Evolutionary conservation across 2,329 filamentous ascomycete genomes (phyloP).

Genomic region (Gaeumannomyces sp.): DNA sequence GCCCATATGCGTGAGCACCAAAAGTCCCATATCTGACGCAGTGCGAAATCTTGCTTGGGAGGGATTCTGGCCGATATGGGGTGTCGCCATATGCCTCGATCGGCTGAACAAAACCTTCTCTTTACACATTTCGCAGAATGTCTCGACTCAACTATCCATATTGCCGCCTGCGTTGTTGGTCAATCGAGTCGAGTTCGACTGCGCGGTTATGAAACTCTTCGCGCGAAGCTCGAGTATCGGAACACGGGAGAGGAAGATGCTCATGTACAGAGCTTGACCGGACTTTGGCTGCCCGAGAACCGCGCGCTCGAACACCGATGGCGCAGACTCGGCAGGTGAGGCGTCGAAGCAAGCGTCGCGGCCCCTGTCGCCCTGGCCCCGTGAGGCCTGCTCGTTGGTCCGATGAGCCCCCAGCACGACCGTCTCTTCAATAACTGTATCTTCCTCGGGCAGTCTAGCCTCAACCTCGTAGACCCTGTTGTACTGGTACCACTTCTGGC

Average conservation of each 20-base stretch:
- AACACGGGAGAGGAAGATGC: constrained; percentile 50
- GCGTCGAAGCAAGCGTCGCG: constrained; percentile 16
- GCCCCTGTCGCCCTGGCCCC: constrained; percentile 18
- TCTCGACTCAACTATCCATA: not conserved
- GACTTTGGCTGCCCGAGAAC: constrained; percentile 34
- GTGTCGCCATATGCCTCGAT: not conserved
- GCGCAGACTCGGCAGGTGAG: constrained; percentile 39
- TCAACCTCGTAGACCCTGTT: constrained; percentile 48
- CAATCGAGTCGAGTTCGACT: constrained; percentile 33
- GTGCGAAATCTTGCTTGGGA: not conserved
- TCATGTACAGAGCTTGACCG: constrained; percentile 47
- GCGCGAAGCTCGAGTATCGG: constrained; percentile 50
- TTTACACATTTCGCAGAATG: not conserved
- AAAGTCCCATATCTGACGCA: not conserved
- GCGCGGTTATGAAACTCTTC: constrained; percentile 39
- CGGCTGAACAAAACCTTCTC: too few species aligned
- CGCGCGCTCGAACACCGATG: constrained; percentile 49
- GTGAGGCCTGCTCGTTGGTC: not conserved
- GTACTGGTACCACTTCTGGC: constrained; percentile 48
- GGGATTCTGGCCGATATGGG: too few species aligned
- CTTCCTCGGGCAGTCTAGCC: constrained; percentile 19
- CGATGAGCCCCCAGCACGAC: constrained; percentile 26
- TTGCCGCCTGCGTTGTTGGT: constrained; percentile 16
- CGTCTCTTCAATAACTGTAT: constrained; percentile 34
- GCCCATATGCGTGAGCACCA: not conserved